Evolutionary conservation across 306 rosid species (phyloP), one percentile per base, ranked within the genome.

Genomic region (Sophora flavescens): DNA sequence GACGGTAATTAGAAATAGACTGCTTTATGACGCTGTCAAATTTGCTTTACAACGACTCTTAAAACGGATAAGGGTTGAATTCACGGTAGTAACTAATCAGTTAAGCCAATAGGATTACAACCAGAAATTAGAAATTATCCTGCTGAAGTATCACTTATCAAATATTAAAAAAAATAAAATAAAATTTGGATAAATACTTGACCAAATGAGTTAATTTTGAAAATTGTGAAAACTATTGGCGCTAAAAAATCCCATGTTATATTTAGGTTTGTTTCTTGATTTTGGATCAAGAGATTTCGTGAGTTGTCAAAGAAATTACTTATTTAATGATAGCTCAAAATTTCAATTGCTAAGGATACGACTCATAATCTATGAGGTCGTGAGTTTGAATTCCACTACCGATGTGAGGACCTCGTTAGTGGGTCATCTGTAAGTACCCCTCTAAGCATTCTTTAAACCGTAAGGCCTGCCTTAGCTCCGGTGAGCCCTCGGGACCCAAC

Each of bases 51-150:
- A 69, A 44, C 11, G 78, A 60, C 28, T 84, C 78, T 78, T 45
- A 32, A 32, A 42, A 52, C 17, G 22, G 87, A 79, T 86, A 81
- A 76, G 85, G 71, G 76, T 84, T 77, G 89, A 85, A 80, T 63
- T 75, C 50, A 50, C 17, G 28, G 30, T 48, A 69, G 73, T 42
- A 45, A 70, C 85, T 84, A 79, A 60, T 51, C 50, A 75, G 3
- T 61, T 70, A 84, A 84, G 85, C 84, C 64, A 78, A 65, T 15
- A 47, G 16, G 56, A 28, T 53, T 14, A 45, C 53, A 69, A 72
- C 68, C n/a, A 12, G 50, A 70, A 76, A 48, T 50, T 44, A 14
- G 35, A 39, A 35, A 28, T 51, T 54, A 32, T 77, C 33, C 57
- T 15, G 5, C 8, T 41, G 8, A 13, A 63, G 6, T 35, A 8